Conservation (phyloP, 2,329 filamentous ascomycete genomes). For the Ophiostoma piceae region DNA sequence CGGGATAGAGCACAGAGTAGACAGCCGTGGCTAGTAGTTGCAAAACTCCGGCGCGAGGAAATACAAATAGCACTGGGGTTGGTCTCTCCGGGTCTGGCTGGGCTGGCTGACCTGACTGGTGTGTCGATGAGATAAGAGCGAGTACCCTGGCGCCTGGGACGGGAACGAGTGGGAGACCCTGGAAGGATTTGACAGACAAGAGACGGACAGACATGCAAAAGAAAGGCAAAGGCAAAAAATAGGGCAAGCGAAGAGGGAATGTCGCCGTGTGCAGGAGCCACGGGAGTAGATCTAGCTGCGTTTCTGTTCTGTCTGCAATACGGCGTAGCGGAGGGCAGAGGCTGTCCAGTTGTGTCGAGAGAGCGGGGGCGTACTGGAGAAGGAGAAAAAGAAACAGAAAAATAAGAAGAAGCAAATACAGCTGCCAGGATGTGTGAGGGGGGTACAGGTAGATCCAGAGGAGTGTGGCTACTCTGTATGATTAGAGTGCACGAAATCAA, state of each 20-base stretch:
- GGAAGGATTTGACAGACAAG: not conserved
- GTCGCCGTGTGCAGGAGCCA: not conserved
- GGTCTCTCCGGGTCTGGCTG: not conserved
- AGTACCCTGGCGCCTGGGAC: not conserved
- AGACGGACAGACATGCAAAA: not conserved
- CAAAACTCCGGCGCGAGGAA: not conserved
- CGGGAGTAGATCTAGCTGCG: not conserved
- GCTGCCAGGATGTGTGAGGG: conserved; percentile 3
- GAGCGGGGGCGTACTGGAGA: conserved; percentile 15
- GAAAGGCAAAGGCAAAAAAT: not conserved
- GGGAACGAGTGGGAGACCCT: not conserved
- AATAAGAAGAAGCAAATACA: not conserved
- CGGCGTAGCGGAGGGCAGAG: not conserved
- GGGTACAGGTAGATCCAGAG: not conserved
- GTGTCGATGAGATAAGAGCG: conserved; percentile 15
- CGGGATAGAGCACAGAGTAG: not conserved
- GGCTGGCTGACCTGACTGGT: not conserved
- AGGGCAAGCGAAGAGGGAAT: conserved; percentile 2
- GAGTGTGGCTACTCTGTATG: too few relatives aligned
- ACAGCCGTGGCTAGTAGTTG: not conserved
- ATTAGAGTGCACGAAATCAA: too few relatives aligned
- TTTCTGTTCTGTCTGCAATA: not conserved
- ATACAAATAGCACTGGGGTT: not conserved
- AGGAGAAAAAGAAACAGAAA: conserved; percentile 6
- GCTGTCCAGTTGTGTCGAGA: not conserved